Evolutionary conservation across 2,329 filamentous ascomycete species (phyloP).

Genomic region (Aspergillus felis): DNA sequence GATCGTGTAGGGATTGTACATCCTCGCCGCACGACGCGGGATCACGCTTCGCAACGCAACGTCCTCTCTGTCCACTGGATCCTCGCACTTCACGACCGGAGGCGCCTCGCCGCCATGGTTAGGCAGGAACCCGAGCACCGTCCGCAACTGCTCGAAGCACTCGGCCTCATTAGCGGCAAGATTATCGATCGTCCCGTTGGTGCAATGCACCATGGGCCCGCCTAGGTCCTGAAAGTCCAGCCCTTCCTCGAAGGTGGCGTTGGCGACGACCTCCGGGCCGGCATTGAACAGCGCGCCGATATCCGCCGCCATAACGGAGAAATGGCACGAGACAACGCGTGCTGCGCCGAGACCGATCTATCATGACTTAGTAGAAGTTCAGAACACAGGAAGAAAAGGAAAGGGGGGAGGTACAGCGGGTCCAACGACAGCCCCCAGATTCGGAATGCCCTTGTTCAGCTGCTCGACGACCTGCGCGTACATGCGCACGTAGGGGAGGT

Average conservation of each 20-base stretch:
- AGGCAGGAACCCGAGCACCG: constrained; percentile 55
- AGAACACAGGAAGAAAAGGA: no score
- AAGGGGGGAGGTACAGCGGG: constrained; percentile 44
- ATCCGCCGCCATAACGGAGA: constrained; percentile 63
- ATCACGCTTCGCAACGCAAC: constrained; percentile 53
- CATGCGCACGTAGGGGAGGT: constrained; percentile 55
- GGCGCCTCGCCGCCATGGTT: constrained; percentile 55
- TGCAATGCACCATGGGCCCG: constrained; percentile 59
- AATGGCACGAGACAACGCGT: constrained; percentile 59
- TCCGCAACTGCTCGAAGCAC: constrained; percentile 59
- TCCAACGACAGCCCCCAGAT: constrained; percentile 59
- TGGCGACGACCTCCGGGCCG: constrained; percentile 59
- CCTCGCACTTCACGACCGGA: constrained; percentile 45
- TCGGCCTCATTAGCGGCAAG: constrained; percentile 57
- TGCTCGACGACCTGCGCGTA: constrained; percentile 55
- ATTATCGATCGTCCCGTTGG: constrained; percentile 65
- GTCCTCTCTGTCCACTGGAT: constrained; percentile 49
- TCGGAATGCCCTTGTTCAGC: constrained; percentile 61
- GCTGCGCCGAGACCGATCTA: constrained; percentile 61
- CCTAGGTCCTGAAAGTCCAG: constrained; percentile 57
- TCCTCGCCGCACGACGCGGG: constrained; percentile 54
- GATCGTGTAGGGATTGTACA: constrained; percentile 58
- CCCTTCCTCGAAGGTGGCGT: constrained; percentile 62
- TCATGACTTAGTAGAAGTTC: no score
- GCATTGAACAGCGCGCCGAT: constrained; percentile 62